Evolutionary conservation across 768 basidiomycete genomes (phyloP).

Genomic region (Russula earlei): DNA sequence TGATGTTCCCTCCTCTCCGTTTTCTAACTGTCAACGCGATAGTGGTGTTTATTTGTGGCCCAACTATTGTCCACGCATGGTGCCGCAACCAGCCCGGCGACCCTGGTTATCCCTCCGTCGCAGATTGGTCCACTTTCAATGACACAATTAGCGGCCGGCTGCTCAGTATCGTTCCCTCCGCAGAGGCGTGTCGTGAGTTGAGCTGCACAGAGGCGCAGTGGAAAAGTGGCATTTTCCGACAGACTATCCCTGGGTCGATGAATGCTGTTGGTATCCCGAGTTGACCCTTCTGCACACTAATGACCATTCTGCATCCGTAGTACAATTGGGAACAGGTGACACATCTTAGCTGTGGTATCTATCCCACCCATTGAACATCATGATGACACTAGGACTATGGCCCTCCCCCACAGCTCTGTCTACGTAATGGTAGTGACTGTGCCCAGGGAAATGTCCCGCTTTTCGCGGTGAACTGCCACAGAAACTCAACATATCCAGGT

Average conservation of each 20-base stretch:
- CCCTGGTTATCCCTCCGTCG: slow-evolving; percentile 4
- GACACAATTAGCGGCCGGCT: slow-evolving; percentile 9
- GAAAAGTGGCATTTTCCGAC: slow-evolving; percentile 13
- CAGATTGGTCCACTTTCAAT: slow-evolving; percentile 14
- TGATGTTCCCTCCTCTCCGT: neutral
- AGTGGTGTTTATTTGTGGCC: neutral
- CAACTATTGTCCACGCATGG: neutral
- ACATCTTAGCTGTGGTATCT: neutral
- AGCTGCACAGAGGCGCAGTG: slow-evolving; percentile 15
- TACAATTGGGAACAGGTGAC: slow-evolving; percentile 20
- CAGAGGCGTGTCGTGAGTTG: neutral
- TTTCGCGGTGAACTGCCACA: slow-evolving; percentile 18
- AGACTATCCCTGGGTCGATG: slow-evolving; percentile 16
- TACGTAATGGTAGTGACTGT: slow-evolving; percentile 12
- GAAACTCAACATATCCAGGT: slow-evolving; percentile 12
- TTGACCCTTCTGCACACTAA: neutral
- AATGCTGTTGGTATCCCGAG: slow-evolving; percentile 5
- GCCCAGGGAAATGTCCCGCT: slow-evolving; percentile 15
- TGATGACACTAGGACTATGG: neutral
- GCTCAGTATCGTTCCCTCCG: slow-evolving; percentile 12
- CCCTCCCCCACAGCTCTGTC: slow-evolving; percentile 10
- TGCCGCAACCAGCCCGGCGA: slow-evolving; percentile 20
- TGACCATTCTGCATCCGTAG: neutral
- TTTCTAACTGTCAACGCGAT: neutral
- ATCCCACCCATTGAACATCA: neutral